Conservation (phyloP, 176 grass and related monocot species). For the Luzula sylvatica region DNA sequence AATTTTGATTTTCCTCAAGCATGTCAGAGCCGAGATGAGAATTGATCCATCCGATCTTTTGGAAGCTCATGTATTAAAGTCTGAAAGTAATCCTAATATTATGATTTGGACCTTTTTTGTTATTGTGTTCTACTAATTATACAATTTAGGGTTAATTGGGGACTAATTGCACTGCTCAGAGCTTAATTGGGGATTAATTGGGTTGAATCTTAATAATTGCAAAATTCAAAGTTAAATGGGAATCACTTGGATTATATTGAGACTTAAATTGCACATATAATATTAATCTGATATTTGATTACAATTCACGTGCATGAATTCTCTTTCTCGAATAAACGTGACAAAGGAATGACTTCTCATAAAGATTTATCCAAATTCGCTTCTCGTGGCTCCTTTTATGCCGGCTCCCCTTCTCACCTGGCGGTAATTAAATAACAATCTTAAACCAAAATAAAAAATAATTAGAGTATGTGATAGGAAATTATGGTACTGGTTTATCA, state of each 20-base stretch:
- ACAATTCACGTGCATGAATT: no score
- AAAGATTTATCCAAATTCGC: constrained; percentile 45
- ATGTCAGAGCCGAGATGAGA: constrained; percentile 84
- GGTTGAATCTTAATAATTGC: no score
- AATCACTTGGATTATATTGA: no score
- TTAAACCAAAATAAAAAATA: constrained; percentile 40
- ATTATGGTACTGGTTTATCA: constrained; percentile 48
- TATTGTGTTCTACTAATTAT: no score
- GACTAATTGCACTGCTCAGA: no score
- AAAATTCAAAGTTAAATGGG: no score
- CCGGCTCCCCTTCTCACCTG: constrained; percentile 82
- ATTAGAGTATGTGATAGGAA: no score
- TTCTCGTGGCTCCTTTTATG: constrained; percentile 67
- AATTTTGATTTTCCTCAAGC: constrained; percentile 87
- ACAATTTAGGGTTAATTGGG: background rate
- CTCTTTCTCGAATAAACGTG: constrained; percentile 62
- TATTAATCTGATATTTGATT: no score
- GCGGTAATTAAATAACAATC: constrained; percentile 55
- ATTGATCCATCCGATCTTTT: constrained; percentile 92
- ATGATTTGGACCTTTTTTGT: no score
- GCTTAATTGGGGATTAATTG: no score
- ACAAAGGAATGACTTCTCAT: constrained; percentile 58
- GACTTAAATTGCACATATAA: no score
- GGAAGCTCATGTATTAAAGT: constrained; percentile 68
- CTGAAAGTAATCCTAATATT: constrained; percentile 94